Percentiles rank a stretch among this genome's conserved stretches.
Conservation (phyloP, 495 filamentous ascomycete species). For the Endocarpon pusillum region DNA sequence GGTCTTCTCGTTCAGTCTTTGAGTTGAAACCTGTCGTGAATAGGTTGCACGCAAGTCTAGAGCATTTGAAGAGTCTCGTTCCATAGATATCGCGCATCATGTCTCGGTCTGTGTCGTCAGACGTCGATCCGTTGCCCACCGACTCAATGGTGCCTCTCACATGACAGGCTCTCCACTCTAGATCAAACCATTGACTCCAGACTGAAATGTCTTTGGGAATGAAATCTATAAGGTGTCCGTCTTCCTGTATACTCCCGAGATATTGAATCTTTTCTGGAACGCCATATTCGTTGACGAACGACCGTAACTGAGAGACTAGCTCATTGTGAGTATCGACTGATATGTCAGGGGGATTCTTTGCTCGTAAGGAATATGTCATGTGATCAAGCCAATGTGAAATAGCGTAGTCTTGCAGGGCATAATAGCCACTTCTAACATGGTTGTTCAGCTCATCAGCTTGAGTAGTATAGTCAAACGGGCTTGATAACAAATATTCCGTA, state of each 20-base stretch:
- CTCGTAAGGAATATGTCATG: neutral
- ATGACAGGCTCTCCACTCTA: conserved; percentile 6
- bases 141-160: conserved; percentile 5
- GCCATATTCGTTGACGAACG: neutral
- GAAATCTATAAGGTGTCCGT: conserved; percentile 12
- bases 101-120: neutral
- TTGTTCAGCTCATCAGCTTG: conserved; percentile 6
- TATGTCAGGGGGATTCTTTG: neutral
- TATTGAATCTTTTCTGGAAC: neutral
- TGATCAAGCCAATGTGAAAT: conserved; percentile 1
- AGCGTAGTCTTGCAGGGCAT: neutral
- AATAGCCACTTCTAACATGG: conserved; percentile 2
- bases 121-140: neutral
- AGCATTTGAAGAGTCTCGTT: conserved; percentile 21
- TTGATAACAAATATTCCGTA: conserved; percentile 20
- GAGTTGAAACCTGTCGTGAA: conserved; percentile 26
- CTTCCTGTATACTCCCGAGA: too few species aligned
- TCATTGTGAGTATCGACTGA: neutral
- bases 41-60: conserved; percentile 20
- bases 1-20: conserved; percentile 13
- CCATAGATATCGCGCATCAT: conserved; percentile 14
- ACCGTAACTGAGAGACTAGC: neutral
- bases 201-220: conserved; percentile 8
- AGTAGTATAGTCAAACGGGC: conserved; percentile 12
- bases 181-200: conserved; percentile 9